Base-by-base conservation (phyloP, 2,329 filamentous ascomycete species). In the Scleromitrula shiraiana region DNA sequence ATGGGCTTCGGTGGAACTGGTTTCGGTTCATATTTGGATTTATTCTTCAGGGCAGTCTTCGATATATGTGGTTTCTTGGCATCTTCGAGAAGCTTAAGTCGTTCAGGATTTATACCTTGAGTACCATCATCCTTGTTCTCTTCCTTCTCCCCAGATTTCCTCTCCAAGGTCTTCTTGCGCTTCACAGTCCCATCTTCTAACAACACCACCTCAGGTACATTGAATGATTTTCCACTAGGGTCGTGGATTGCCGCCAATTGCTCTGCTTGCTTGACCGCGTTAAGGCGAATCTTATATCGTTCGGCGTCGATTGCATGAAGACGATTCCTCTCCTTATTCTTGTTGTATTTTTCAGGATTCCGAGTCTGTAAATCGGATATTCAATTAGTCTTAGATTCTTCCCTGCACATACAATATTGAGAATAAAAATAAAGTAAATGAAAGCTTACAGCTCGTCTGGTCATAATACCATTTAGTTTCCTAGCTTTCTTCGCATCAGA, bases 271-370 rank as follows among this genome's bases (percentile, higher is more conserved):
- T 52, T 49, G n/a, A 65, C 49, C 27, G 63, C 63, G 41, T 58
- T 57, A n/a, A 37, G 26, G 22, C 53, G 56, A 36, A 65, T 64
- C 41, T 56, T 61, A 22, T 59, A 53, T 29, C 63, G 54, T 51
- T 65, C 63, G 12, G 50, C 20, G n/a, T 62, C 57, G 39, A 65
- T 63, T 17, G 49, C 56, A 15, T 62, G 60, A 36, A 55, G 38
- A 19, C 53, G 53, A 45, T 65, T 65, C 6, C 62, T 59, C n/a
- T 64, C 63, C 27, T 62, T 57, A 30, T 65, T 65, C 35, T 63
- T 65, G 48, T 48, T 52, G 39, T 64, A 65, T 50, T 65, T 65
- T 45, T 65, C 62, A 20, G 57, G 56, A 41, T 64, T 65, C 39
- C 56, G 55, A 20, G 60, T 65, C 62, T 63, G 33, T 10, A 22